Conservation (phyloP, 768 basidiomycete genomes). For the Russula compacta region DNA sequence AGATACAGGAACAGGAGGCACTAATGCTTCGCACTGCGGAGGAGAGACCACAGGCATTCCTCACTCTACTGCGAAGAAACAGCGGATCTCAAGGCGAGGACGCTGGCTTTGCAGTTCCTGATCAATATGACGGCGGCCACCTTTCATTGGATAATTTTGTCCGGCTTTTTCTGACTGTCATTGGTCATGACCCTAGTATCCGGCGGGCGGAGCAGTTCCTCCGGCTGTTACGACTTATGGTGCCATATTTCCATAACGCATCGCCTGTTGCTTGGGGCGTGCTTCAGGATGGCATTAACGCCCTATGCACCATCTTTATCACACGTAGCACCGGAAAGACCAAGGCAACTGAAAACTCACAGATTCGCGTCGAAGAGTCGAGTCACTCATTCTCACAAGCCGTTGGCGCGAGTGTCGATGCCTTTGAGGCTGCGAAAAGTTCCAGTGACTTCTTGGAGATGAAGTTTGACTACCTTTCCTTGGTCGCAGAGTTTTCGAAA, state of each 20-base stretch:
- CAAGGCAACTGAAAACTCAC: constrained; percentile 33
- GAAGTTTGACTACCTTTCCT: constrained; percentile 54
- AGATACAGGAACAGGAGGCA: constrained; percentile 59
- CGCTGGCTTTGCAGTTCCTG: constrained; percentile 36
- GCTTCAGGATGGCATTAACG: constrained; percentile 60
- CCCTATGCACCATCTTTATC: constrained; percentile 47
- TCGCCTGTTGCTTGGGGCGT: constrained; percentile 45
- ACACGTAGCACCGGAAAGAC: constrained; percentile 36
- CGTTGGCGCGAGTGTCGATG: constrained; percentile 25
- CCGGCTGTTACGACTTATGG: constrained; percentile 45
- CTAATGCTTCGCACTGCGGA: constrained; percentile 61
- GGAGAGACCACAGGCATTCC: constrained; percentile 62
- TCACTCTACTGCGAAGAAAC: constrained; percentile 41
- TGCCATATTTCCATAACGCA: constrained; percentile 48
- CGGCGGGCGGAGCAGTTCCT: constrained; percentile 64
- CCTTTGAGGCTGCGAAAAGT: constrained; percentile 36
- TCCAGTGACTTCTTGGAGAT: constrained; percentile 50
- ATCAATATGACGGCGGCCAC: constrained; percentile 48
- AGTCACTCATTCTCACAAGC: constrained; percentile 20
- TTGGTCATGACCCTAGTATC: constrained; percentile 63
- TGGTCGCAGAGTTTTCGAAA: constrained; percentile 41
- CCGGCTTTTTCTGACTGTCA: constrained; percentile 66
- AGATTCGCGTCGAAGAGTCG: constrained; percentile 25
- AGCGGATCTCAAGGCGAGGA: constrained; percentile 23
- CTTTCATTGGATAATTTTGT: constrained; percentile 59